These are phyloP conservation scores for Rhodocollybia butyracea DNA, from an alignment of 768 basidiomycete species.

Conservation along the genomic window DNA sequence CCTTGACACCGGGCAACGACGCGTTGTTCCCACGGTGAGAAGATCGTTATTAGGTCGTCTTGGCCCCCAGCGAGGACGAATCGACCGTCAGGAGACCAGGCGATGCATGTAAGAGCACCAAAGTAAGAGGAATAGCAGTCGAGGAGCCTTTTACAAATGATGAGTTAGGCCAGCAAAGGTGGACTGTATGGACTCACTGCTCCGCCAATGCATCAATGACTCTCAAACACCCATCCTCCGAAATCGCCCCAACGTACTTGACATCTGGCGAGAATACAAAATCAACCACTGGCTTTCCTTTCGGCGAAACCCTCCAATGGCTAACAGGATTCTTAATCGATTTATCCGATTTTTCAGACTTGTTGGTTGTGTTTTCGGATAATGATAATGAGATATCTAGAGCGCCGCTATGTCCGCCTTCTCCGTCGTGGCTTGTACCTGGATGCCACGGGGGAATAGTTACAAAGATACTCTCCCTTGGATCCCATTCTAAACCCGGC, in stretches of 20 bases:
- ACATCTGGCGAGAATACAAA: slow-evolving; percentile 94
- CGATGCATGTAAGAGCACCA: slow-evolving; percentile 83
- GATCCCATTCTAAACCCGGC: slow-evolving; percentile 68
- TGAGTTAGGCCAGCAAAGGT: not conserved
- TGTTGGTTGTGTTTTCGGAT: no score
- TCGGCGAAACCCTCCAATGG: slow-evolving; percentile 79
- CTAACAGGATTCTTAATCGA: slow-evolving; percentile 81
- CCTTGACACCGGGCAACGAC: slow-evolving; percentile 96
- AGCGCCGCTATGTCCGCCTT: slow-evolving; percentile 20
- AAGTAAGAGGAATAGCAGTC: slow-evolving; percentile 96
- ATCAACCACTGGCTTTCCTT: slow-evolving; percentile 72
- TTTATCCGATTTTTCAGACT: slow-evolving; percentile 57
- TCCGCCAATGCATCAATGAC: slow-evolving; percentile 88
- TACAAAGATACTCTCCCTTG: slow-evolving; percentile 70
- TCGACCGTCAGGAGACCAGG: slow-evolving; percentile 95
- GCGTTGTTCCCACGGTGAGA: slow-evolving; percentile 91
- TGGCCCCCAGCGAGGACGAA: slow-evolving; percentile 95
- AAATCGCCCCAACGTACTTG: slow-evolving; percentile 83
- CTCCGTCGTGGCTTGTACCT: slow-evolving; percentile 42
- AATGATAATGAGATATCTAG: no score
- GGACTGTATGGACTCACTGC: slow-evolving; percentile 50
- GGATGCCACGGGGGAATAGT: slow-evolving; percentile 89
- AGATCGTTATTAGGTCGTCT: slow-evolving; percentile 93
- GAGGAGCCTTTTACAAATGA: slow-evolving; percentile 49
- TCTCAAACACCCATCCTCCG: slow-evolving; percentile 89